Evolutionary conservation across 306 rosid species (phyloP).

Genomic region (Vigna trinervia): DNA sequence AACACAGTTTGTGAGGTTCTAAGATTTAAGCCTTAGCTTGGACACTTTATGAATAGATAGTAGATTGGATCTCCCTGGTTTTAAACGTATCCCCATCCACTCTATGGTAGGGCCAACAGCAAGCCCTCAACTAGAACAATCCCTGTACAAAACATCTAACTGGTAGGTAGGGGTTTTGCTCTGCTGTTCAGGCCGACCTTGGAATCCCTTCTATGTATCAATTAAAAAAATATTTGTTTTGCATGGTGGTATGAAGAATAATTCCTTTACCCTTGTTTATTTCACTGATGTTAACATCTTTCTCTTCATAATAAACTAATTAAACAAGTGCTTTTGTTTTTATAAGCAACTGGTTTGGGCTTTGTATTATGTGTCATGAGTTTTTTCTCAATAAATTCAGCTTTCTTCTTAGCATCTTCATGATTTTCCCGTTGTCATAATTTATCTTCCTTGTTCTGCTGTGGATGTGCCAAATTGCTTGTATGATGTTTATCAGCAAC

Average conservation of each 20-base stretch:
- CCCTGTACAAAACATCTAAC: background rate
- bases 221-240: background rate
- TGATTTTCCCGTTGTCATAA: background rate
- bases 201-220: background rate
- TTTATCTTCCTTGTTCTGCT: conserved; percentile 1
- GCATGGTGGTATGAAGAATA: background rate
- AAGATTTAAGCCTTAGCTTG: background rate
- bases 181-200: background rate
- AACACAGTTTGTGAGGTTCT: conserved; percentile 13
- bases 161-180: background rate
- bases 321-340: background rate
- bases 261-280: conserved; percentile 15
- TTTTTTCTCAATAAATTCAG: conserved; percentile 27
- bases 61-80: background rate
- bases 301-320: conserved; percentile 12
- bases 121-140: background rate
- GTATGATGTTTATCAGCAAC: background rate
- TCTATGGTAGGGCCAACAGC: background rate
- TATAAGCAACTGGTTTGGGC: conserved; percentile 3
- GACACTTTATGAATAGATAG: background rate
- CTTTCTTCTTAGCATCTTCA: conserved; percentile 7
- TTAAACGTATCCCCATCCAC: background rate
- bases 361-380: background rate
- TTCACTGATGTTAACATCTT: background rate
- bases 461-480: conserved; percentile 20